phyloP scores from a whole-genome alignment of 2,329 filamentous ascomycete species.

The Colletotrichum brevisporum region DNA sequence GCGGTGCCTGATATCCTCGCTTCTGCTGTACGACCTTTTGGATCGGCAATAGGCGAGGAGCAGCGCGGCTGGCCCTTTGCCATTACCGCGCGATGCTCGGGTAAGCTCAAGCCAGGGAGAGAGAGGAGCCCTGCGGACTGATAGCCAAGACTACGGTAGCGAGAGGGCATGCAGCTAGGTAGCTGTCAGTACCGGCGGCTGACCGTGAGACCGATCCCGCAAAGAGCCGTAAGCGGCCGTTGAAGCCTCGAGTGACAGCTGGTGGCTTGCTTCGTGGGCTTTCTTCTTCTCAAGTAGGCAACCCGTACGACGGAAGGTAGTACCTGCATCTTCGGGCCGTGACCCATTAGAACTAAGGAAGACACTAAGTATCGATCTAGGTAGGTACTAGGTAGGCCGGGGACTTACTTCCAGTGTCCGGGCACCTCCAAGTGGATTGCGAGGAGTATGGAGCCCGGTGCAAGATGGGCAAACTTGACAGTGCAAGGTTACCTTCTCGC shows the following conservation, averaged over 20 bases:
- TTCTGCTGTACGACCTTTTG: too few relatives aligned
- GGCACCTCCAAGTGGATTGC: too few relatives aligned
- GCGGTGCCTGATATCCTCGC: background rate
- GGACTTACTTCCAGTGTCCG: background rate
- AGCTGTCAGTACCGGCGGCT: background rate
- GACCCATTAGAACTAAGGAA: background rate
- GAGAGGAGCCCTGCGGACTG: background rate
- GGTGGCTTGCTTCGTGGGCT: background rate
- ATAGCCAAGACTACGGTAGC: background rate
- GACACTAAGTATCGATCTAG: background rate
- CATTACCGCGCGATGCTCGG: too few relatives aligned
- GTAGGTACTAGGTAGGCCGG: background rate
- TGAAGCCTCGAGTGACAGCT: constrained; percentile 6
- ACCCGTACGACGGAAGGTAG: constrained; percentile 15
- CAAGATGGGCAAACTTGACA: too few relatives aligned
- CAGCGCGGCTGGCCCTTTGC: too few relatives aligned
- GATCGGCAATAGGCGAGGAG: too few relatives aligned
- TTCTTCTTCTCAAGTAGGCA: background rate
- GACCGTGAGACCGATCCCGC: background rate
- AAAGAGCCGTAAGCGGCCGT: constrained; percentile 11
- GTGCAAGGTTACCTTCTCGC: too few relatives aligned
- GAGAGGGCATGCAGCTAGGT: constrained; percentile 1
- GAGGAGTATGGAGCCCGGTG: too few relatives aligned
- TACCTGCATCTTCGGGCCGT: constrained; percentile 27
- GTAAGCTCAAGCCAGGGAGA: background rate